Base-by-base conservation (phyloP, 148 eudicot species). In the Beta vulgaris region DNA sequence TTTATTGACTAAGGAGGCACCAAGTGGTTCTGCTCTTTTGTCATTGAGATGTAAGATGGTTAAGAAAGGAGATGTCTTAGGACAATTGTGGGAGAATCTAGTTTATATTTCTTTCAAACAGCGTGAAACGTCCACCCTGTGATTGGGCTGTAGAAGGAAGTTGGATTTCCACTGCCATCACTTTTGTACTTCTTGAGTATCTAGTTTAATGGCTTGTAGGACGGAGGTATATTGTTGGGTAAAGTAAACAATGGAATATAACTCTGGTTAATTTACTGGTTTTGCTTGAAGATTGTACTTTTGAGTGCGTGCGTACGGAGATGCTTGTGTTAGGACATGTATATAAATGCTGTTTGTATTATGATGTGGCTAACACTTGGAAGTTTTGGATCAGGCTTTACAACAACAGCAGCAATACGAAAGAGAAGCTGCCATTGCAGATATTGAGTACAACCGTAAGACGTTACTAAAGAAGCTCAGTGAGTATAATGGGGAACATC, bases 361-460 rank as follows among this genome's bases (percentile, higher is more conserved):
- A n/a, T n/a, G n/a, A n/a, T 49, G 6, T 18, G 29, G 51, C 79
- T 80, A 25, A 76, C 71, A 32, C 4, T 25, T 29, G 32, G 3
- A 44, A 43, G 1, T 46, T 76, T 21, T 34, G 46, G 21, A 62
- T 74, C 83, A 95, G 99, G 88, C 85, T 42, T 73, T 95, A 61
- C 96, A 87, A 61, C 96, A 92, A 64, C 97, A 95, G 72, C 99
- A 95, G 64, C 86, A 85, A 85, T 95, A 90, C 64, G 97, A 92
- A 67, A 89, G 85, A 76, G 99, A 92, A 86, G 86, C 90, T 68
- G 88, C 87, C 29, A 77, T 95, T 46, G 85, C 87, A 25, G 99
- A 92, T 63, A 92, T 95, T 60, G 97, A 87, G 71, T 73, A 81
- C 77, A 87, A 86, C 73, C 97, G 97, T 68, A 84, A 89, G 81